Evolutionary conservation across 768 basidiomycete genomes (phyloP).

Genomic region (Kwoniella heveanensis): DNA sequence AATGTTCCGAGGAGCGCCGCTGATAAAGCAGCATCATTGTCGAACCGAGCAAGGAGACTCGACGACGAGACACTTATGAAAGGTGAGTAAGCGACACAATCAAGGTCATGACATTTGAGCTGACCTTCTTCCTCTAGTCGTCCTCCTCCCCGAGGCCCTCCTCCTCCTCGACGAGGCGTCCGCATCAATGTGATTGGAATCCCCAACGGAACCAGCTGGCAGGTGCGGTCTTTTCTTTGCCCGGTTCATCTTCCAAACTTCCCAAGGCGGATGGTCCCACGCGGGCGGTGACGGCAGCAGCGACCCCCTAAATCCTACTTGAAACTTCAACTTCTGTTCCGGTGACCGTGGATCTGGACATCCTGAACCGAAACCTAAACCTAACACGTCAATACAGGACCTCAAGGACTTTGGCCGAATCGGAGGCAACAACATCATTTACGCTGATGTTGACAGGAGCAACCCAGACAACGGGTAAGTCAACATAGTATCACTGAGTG

Average conservation of each 20-base stretch:
- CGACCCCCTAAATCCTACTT: background rate
- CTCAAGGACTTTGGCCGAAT: slow-evolving; percentile 96
- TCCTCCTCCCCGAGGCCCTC: slow-evolving; percentile 30
- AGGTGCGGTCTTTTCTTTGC: slow-evolving; percentile 70
- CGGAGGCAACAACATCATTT: slow-evolving; percentile 81
- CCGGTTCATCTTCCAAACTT: slow-evolving; percentile 10
- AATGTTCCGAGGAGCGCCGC: background rate
- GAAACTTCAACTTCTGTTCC: background rate
- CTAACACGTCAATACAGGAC: slow-evolving; percentile 64
- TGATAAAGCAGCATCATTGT: slow-evolving; percentile 75
- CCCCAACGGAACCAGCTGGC: slow-evolving; percentile 95
- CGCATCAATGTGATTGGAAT: slow-evolving; percentile 85
- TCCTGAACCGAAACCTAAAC: background rate
- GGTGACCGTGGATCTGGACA: background rate
- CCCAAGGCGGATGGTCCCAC: slow-evolving; percentile 1
- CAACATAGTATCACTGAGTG: no score
- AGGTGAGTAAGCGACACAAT: slow-evolving; percentile 52
- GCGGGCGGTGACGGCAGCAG: slow-evolving; percentile 12
- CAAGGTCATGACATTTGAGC: slow-evolving; percentile 7
- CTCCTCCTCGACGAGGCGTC: slow-evolving; percentile 47
- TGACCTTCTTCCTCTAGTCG: slow-evolving; percentile 18
- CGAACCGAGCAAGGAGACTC: slow-evolving; percentile 86
- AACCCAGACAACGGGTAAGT: slow-evolving; percentile 81
- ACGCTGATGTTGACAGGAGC: slow-evolving; percentile 91
- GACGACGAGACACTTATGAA: slow-evolving; percentile 76